Percentiles rank a stretch among this genome's conserved stretches.
phyloP scores from a whole-genome alignment of 1,139 yeast genomes.

The Taphrina communis region DNA sequence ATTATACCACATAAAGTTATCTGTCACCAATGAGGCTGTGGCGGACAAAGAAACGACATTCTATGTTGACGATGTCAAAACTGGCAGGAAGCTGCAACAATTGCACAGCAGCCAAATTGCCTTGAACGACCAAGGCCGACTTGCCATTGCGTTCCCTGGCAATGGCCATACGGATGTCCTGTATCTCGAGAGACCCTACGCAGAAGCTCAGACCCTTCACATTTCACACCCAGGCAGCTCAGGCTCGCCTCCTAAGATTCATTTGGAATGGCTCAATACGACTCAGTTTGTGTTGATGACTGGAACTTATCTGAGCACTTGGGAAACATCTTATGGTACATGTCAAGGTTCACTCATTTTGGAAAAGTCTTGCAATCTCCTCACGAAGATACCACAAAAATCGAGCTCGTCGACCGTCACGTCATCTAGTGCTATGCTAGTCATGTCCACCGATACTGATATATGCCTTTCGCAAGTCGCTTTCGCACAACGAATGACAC shows the following conservation, averaged over 20 bases:
- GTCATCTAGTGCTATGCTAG: neutral
- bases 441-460: conserved; percentile 2
- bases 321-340: conserved; percentile 16
- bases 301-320: conserved; percentile 1
- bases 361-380: neutral
- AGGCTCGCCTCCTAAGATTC: neutral
- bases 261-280: conserved; percentile 20
- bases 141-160: conserved; percentile 2
- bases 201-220: neutral
- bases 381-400: conserved; percentile 7
- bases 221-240: neutral
- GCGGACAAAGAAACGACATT: neutral
- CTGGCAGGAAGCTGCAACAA: neutral
- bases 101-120: neutral
- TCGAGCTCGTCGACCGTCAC: neutral
- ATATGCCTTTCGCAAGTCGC: conserved; percentile 15
- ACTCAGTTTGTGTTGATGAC: neutral
- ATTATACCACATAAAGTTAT: neutral
- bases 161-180: neutral
- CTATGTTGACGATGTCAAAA: neutral
- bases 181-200: neutral
- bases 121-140: conserved; percentile 3
- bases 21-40: neutral
- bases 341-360: conserved; percentile 2
- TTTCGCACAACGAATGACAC: neutral